A percentile compares a stretch with the other conserved stretches of the same genome.
phyloP scores from a whole-genome alignment of 192 early-diverging fungal species.

The Umbelopsis vinacea region DNA sequence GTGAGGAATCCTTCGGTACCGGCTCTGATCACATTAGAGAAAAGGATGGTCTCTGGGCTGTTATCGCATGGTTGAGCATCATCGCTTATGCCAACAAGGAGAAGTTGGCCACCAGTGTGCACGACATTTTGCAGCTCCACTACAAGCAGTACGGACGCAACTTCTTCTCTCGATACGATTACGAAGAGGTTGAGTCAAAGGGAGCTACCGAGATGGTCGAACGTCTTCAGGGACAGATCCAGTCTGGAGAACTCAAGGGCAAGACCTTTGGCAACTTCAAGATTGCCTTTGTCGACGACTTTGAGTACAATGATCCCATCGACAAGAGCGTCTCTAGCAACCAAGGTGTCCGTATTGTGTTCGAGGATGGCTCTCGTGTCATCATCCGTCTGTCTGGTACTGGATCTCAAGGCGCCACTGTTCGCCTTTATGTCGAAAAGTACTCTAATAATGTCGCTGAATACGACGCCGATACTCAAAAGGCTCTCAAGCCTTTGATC shows the following conservation, averaged over 20 bases:
- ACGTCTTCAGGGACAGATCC: slow-evolving; percentile 64
- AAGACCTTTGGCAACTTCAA: slow-evolving; percentile 69
- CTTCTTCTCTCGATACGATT: slow-evolving; percentile 98
- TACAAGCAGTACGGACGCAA: slow-evolving; percentile 90
- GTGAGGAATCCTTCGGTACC: slow-evolving; percentile 98
- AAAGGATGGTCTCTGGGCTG: slow-evolving; percentile 98
- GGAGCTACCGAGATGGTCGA: slow-evolving; percentile 81
- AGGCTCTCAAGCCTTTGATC: slow-evolving; percentile 89
- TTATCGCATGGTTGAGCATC: slow-evolving; percentile 96
- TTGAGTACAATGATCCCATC: slow-evolving; percentile 94
- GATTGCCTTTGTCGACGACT: slow-evolving; percentile 80
- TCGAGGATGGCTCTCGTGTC: slow-evolving; percentile 90
- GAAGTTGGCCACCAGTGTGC: slow-evolving; percentile 61
- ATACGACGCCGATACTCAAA: slow-evolving; percentile 73
- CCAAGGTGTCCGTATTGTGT: slow-evolving; percentile 88
- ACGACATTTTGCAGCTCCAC: slow-evolving; percentile 82
- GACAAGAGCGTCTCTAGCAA: slow-evolving; percentile 84
- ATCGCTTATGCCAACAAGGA: slow-evolving; percentile 74
- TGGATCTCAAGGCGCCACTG: slow-evolving; percentile 93
- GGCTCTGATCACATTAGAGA: slow-evolving; percentile 99
- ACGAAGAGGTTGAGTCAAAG: slow-evolving; percentile 90
- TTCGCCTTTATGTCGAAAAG: slow-evolving; percentile 96
- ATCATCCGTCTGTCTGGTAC: slow-evolving; percentile 94
- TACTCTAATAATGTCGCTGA: slow-evolving; percentile 66
- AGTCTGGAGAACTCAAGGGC: slow-evolving; percentile 57